Conservation (phyloP, 257 asterid genomes). For the Ajuga chamaepitys region DNA sequence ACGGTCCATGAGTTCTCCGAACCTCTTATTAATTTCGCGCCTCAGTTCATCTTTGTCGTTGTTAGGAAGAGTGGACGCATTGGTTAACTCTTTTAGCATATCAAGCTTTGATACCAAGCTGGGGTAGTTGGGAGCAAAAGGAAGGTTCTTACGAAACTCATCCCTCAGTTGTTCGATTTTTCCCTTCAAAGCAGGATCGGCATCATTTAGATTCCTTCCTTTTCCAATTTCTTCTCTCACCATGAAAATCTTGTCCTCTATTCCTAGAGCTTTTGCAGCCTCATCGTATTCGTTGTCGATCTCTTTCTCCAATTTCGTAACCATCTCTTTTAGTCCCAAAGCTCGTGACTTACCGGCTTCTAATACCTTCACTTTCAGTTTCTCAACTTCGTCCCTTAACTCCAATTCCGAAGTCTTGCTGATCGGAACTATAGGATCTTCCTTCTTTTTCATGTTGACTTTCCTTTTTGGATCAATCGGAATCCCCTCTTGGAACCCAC, state of each 20-base stretch:
- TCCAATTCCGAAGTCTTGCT: conserved; percentile 39
- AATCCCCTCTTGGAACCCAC: conserved; percentile 62
- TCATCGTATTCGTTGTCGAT: conserved; percentile 49
- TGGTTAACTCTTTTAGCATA: conserved; percentile 47
- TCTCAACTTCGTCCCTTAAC: conserved; percentile 55
- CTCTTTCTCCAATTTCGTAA: conserved; percentile 48
- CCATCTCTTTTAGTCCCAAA: conserved; percentile 37
- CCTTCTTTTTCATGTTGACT: conserved; percentile 63
- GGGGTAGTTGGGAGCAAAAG: conserved; percentile 57
- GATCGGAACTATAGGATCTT: conserved; percentile 35
- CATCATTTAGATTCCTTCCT: conserved; percentile 41
- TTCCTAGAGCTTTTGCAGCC: conserved; percentile 67
- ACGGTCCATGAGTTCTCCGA: too few species aligned
- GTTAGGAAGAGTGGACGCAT: conserved; percentile 27
- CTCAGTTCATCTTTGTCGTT: conserved; percentile 23
- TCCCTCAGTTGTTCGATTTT: conserved; percentile 47
- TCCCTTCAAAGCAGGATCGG: conserved; percentile 40
- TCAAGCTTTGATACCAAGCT: conserved; percentile 50
- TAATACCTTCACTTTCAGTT: conserved; percentile 44
- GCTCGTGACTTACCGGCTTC: conserved; percentile 40
- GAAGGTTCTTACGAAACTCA: conserved; percentile 50
- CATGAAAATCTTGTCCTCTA: conserved; percentile 45
- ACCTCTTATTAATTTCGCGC: too few species aligned
- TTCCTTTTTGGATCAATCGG: conserved; percentile 60
- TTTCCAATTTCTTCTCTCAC: conserved; percentile 55